These are phyloP conservation scores for Dactylellina haptotyla DNA, from an alignment of 2,329 filamentous ascomycete species.

Conservation along the genomic window DNA sequence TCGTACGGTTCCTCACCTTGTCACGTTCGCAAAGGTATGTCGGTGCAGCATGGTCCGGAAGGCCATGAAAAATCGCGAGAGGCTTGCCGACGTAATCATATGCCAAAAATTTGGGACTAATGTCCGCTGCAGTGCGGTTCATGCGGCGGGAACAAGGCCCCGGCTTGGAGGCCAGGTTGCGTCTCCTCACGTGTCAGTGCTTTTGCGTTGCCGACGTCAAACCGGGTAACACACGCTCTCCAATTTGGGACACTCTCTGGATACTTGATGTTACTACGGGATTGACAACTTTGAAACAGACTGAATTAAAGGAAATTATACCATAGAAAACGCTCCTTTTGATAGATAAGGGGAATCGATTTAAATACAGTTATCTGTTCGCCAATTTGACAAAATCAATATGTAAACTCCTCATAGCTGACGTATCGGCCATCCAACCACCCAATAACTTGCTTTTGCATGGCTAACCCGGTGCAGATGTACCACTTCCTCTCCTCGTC, in stretches of 20 bases:
- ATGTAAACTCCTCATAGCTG: conserved; percentile 67
- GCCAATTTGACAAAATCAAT: conserved; percentile 45
- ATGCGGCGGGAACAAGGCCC: not conserved
- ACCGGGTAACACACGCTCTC: too few relatives aligned
- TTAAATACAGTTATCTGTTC: not conserved
- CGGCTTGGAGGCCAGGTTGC: conserved; percentile 27
- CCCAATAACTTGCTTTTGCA: conserved; percentile 65
- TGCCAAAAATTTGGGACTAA: not conserved
- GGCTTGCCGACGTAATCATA: conserved; percentile 12
- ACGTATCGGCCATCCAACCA: conserved; percentile 66
- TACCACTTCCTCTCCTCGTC: conserved; percentile 66
- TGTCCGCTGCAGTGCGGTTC: not conserved
- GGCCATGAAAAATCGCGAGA: not conserved
- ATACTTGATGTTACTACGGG: too few relatives aligned
- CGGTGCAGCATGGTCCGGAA: conserved; percentile 15
- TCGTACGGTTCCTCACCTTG: conserved; percentile 11
- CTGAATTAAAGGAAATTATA: not conserved
- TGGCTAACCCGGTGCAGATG: conserved; percentile 67
- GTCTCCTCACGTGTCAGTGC: conserved; percentile 14
- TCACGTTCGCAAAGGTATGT: not conserved
- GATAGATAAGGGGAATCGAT: not conserved
- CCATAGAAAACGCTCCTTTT: not conserved
- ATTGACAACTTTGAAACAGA: too few relatives aligned
- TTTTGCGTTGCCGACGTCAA: not conserved
- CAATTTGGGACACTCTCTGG: not conserved